A percentile compares a stretch with the other conserved stretches of the same genome.
These are phyloP conservation scores for Camptophora hylomeconis DNA, from an alignment of 2,329 filamentous ascomycete genomes.

Conservation along the genomic window DNA sequence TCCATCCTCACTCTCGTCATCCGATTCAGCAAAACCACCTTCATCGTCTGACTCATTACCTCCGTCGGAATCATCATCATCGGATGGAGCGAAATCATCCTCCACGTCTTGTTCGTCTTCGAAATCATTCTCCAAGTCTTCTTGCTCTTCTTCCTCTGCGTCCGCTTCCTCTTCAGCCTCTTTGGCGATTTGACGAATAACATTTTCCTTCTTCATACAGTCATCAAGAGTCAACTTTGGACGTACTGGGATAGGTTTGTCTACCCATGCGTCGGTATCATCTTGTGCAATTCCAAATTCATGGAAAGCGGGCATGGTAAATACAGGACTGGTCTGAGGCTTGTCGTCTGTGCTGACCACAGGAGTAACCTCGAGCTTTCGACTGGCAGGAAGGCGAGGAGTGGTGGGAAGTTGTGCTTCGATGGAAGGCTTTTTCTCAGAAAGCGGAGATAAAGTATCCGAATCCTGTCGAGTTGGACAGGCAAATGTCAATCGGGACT, in stretches of 20 bases:
- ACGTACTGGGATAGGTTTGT: constrained; percentile 49
- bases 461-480: constrained; percentile 28
- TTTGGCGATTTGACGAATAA: constrained; percentile 70
- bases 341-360: constrained; percentile 8
- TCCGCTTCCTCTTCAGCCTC: constrained; percentile 85
- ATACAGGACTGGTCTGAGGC: constrained; percentile 7
- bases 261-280: constrained; percentile 85
- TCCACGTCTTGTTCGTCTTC: constrained; percentile 51
- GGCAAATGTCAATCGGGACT: constrained; percentile 33
- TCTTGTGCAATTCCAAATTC: constrained; percentile 78
- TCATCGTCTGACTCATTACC: constrained; percentile 75
- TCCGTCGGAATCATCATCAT: constrained; percentile 43
- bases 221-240: constrained; percentile 77
- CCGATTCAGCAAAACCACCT: constrained; percentile 56
- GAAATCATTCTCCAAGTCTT: constrained; percentile 35
- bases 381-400: constrained; percentile 12
- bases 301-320: constrained; percentile 46
- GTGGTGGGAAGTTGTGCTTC: constrained; percentile 20
- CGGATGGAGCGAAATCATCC: constrained; percentile 46
- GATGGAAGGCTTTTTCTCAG: constrained; percentile 14
- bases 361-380: constrained; percentile 10
- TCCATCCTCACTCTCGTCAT: constrained; percentile 51
- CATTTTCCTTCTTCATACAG: constrained; percentile 78
- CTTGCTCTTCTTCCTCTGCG: constrained; percentile 54
- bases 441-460: constrained; percentile 15